Conservation (phyloP, 768 basidiomycete species). For the Agrocybe praecox region DNA sequence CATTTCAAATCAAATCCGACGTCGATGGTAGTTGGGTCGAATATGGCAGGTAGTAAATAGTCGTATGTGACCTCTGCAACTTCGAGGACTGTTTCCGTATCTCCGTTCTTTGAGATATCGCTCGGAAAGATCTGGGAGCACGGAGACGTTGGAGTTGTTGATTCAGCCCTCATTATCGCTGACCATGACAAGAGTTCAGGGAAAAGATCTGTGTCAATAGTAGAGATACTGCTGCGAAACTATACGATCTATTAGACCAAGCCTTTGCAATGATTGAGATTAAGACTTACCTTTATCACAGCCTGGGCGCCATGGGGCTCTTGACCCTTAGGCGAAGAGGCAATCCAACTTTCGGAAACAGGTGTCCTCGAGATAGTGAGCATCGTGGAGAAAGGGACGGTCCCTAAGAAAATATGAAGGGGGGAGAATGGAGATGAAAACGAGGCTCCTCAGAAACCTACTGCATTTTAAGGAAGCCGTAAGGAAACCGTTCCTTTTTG, state of each 20-base stretch:
- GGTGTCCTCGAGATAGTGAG: constrained; percentile 18
- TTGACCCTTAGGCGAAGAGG: constrained; percentile 6
- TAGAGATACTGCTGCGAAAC: constrained; percentile 21
- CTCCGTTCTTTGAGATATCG: constrained; percentile 24
- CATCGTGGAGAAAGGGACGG: constrained; percentile 13
- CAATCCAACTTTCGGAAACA: constrained; percentile 19
- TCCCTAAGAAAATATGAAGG: neutral
- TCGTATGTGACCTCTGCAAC: neutral
- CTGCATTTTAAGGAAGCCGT: constrained; percentile 20
- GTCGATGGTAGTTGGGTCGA: constrained; percentile 39
- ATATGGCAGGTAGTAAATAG: constrained; percentile 20
- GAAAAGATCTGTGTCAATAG: constrained; percentile 29
- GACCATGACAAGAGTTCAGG: constrained; percentile 33
- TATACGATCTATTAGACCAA: constrained; percentile 10
- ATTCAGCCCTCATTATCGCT: constrained; percentile 22
- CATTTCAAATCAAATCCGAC: constrained; percentile 39
- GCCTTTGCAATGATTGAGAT: neutral
- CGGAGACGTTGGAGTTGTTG: constrained; percentile 9
- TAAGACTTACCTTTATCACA: constrained; percentile 13
- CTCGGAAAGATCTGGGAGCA: constrained; percentile 26
- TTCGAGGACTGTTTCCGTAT: constrained; percentile 19
- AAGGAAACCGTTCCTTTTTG: constrained; percentile 22
- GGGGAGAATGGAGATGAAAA: constrained; percentile 9
- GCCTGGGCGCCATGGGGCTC: constrained; percentile 10
- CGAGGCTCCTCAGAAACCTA: constrained; percentile 3